Evolutionary conservation across 306 rosid genomes (phyloP).

Genomic region (Glycine soja): DNA sequence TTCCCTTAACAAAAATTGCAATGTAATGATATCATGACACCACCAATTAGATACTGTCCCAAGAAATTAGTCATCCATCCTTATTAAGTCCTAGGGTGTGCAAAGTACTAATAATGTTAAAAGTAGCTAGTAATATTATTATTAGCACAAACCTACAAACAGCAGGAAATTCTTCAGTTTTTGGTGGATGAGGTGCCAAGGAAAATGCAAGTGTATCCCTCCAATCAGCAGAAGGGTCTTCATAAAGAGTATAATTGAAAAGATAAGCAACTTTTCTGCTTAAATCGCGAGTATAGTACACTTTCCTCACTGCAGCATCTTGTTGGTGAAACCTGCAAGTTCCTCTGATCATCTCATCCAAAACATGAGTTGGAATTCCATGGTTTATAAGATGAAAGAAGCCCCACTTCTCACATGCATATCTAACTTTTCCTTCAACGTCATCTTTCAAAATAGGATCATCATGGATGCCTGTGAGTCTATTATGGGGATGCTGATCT

Average conservation of each 20-base stretch:
- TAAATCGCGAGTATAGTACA: conserved; percentile 53
- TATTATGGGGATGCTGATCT: conserved; percentile 52
- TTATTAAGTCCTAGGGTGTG: not conserved
- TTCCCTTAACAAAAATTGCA: conserved; percentile 15
- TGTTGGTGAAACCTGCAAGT: conserved; percentile 55
- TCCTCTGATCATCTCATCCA: conserved; percentile 57
- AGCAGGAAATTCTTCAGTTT: conserved; percentile 47
- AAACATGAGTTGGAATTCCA: conserved; percentile 48
- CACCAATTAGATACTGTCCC: not conserved
- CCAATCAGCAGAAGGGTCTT: conserved; percentile 50
- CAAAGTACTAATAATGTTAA: not conserved
- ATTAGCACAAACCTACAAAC: conserved; percentile 46
- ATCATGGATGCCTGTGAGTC: conserved; percentile 47
- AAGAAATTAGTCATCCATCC: not conserved
- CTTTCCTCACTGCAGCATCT: conserved; percentile 50
- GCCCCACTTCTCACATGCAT: conserved; percentile 55
- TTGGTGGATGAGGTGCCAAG: conserved; percentile 47
- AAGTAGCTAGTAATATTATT: not conserved
- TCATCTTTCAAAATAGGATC: conserved; percentile 18
- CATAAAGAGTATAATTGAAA: conserved; percentile 51
- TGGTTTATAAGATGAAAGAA: conserved; percentile 65
- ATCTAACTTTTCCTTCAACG: conserved; percentile 45
- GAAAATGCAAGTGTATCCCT: conserved; percentile 47
- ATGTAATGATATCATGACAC: not conserved
- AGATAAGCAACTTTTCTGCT: conserved; percentile 34